These are phyloP conservation scores for Nelumbo lutea DNA, from an alignment of 164 flowering plant species.

Conservation along the genomic window DNA sequence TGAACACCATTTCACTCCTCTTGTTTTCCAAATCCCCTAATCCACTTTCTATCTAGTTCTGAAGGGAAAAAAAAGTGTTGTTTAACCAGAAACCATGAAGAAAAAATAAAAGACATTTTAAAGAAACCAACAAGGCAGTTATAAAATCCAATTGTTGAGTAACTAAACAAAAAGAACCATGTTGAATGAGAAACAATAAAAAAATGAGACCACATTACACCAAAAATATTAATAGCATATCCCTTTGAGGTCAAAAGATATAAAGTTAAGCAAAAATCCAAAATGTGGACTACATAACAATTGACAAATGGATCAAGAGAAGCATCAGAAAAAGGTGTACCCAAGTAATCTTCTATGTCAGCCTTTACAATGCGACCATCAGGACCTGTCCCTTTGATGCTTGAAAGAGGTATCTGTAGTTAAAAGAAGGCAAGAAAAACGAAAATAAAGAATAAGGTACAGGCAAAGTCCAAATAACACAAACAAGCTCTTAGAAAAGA, in stretches of 20 bases:
- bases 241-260: not conserved
- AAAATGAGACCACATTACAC: not conserved
- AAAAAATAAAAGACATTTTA: not conserved
- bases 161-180: not conserved
- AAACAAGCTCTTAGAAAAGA: not conserved
- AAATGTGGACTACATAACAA: not conserved
- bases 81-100: not conserved
- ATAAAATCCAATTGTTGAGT: not conserved
- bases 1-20: too few relatives aligned
- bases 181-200: not conserved
- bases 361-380: slow-evolving; percentile 94
- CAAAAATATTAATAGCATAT: not conserved
- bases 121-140: not conserved
- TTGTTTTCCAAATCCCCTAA: too few relatives aligned
- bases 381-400: slow-evolving; percentile 90
- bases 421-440: not conserved
- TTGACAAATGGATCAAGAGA: not conserved
- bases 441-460: not conserved
- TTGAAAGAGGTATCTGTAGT: slow-evolving; percentile 69
- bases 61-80: not conserved
- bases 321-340: slow-evolving; percentile 29
- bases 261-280: not conserved
- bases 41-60: too few relatives aligned
- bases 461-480: not conserved
- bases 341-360: slow-evolving; percentile 93